phyloP scores from a whole-genome alignment of 2,329 filamentous ascomycete genomes.

The Aspergillus calidoustus region DNA sequence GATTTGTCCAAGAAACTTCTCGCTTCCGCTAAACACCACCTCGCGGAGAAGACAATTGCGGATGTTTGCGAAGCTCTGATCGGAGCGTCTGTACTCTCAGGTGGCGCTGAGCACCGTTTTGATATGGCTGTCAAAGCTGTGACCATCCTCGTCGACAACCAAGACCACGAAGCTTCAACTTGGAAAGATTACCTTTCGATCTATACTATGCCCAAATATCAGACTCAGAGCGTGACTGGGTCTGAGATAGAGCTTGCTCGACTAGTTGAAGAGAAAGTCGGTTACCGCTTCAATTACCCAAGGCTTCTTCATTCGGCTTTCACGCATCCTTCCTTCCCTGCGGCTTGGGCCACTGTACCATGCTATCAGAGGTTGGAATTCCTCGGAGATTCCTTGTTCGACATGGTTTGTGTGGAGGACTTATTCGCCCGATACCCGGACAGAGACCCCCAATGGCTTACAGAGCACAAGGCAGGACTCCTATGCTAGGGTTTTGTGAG shows the following conservation, averaged over 20 bases:
- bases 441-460: slow-evolving; percentile 93
- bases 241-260: slow-evolving; percentile 70
- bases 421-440: slow-evolving; percentile 77
- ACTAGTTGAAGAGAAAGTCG: slow-evolving; percentile 64
- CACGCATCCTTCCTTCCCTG: slow-evolving; percentile 81
- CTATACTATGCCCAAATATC: slow-evolving; percentile 74
- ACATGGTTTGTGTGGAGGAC: slow-evolving; percentile 82
- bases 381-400: slow-evolving; percentile 83
- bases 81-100: slow-evolving; percentile 73
- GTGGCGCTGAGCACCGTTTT: slow-evolving; percentile 56
- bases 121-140: slow-evolving; percentile 65
- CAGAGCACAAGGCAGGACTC: slow-evolving; percentile 76
- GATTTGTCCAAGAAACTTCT: slow-evolving; percentile 54
- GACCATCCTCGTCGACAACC: slow-evolving; percentile 65
- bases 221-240: slow-evolving; percentile 64
- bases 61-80: slow-evolving; percentile 96
- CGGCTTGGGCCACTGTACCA: slow-evolving; percentile 75
- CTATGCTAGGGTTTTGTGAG: not conserved
- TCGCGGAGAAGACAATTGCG: slow-evolving; percentile 88
- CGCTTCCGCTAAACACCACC: slow-evolving; percentile 58
- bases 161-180: slow-evolving; percentile 68
- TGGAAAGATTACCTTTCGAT: slow-evolving; percentile 75
- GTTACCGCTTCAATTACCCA: slow-evolving; percentile 74
- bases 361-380: slow-evolving; percentile 93
- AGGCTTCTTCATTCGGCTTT: slow-evolving; percentile 82